Evolutionary conservation across 495 filamentous ascomycete species (phyloP), one percentile per base, ranked within the genome.

Genomic region (Hypoxylon lenormandii): DNA sequence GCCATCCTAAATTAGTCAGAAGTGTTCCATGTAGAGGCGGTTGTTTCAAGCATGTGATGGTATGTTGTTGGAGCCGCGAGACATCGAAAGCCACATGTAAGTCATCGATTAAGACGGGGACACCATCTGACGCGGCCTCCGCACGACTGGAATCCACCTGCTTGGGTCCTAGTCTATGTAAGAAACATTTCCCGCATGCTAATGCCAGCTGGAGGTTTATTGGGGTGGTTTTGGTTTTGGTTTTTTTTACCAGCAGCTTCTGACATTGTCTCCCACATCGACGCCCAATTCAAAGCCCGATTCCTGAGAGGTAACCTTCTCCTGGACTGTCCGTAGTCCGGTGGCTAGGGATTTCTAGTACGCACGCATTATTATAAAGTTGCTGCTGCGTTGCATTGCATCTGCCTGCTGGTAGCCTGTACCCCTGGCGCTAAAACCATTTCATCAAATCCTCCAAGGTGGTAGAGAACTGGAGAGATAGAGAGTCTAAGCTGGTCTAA

Each of bases 21-120:
- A 40, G 58, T 70, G 72, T 72, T 74, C 69, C 72, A 72, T 26
- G 33, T 74, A 70, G 22, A 64, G 53, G 49, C 21, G 58, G 69
- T 43, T 64, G 60, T 59, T 66, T 68, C 52, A 68, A 61, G 65
- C 74, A 76, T 74, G 72, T 76, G 74, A 72, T 72, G 72, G 74
- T 74, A 69, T 74, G 74, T 68, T 72, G 72, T 66, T 58, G 58
- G 63, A 66, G 56, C 62, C 65, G 71, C 74, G 69, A 67, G 69
- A 67, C 69, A 68, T 63, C 56, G 37, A 10, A 49, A 45, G 60
- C 64, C 69, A 64, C 58, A 64, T 72, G 69, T 60, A 72, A 72
- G 54, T 62, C 69, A 68, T 63, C 56, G 66, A 57, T 60, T 15
- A 33, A 58, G 62, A 62, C 56, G 23, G 33, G 38, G 50, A 51